Conservation (phyloP, 139 green algal species). For the Closterium sp. region DNA sequence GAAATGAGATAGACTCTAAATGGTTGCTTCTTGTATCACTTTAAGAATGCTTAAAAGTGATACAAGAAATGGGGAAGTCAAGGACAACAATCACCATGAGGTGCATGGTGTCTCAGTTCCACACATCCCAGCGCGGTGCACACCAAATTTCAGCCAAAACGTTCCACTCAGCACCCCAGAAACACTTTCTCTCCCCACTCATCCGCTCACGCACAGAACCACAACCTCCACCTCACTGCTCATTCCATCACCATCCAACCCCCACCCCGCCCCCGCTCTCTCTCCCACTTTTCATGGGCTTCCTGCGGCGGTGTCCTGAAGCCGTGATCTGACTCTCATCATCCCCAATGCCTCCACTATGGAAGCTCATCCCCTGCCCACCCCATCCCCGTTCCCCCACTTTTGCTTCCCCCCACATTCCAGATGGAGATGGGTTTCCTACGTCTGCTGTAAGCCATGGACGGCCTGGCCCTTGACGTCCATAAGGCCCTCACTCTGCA, state of each 20-base stretch:
- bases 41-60: neutral
- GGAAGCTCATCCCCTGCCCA: slow-evolving; percentile 69
- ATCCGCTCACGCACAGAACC: no score
- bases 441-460: slow-evolving; percentile 59
- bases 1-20: no score
- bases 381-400: neutral
- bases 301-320: slow-evolving; percentile 45
- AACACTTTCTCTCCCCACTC: no score
- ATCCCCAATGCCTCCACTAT: slow-evolving; percentile 75
- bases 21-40: no score
- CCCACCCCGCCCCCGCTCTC: no score
- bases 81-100: neutral
- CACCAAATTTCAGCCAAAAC: no score
- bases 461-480: slow-evolving; percentile 82
- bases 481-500: slow-evolving; percentile 46
- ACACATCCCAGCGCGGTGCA: no score
- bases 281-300: slow-evolving; percentile 18
- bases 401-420: no score
- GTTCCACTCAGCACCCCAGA: no score
- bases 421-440: slow-evolving; percentile 45
- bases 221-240: no score
- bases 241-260: no score
- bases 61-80: neutral
- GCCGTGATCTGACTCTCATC: slow-evolving; percentile 78
- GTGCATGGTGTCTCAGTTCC: no score